Base-by-base conservation (phyloP, 2,329 filamentous ascomycete species). In the Alternaria arborescens region DNA sequence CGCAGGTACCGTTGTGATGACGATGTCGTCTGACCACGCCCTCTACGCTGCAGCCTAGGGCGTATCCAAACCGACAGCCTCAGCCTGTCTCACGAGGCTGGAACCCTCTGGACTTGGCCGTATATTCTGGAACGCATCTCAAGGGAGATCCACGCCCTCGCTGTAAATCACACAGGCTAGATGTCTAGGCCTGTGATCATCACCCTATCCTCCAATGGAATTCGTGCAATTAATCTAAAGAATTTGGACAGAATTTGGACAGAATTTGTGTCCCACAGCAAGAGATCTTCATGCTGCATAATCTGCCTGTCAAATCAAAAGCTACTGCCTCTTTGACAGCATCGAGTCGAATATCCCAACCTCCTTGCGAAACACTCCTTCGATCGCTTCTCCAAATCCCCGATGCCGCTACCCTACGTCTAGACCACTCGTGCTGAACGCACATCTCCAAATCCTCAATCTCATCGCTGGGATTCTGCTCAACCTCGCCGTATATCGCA, bases 1-100 rank as follows among this genome's bases (percentile, higher is more conserved):
- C 53, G 68, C 65, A 69, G 63, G 67, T 65, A 67, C 67, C 61
- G 48, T 47, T 46, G 16, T 32, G 40, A 52, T 53, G 43, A 62
- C 43, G 34, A 61, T 61, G 61, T 60, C 50, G 61, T 61, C 26
- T 34, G 38, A n/a, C 51, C 26, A 46, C 50, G 26, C 48, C 22
- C 14, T 18, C 34, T 11, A 50, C 38, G 36, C 22, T 34, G 24
- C 26, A 18, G 24, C 18, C 43, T 47, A 18, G 22, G 14, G 22
- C 16, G 22, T 30, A 16, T 28, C 28, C 28, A 32, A 24, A 20
- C 34, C 32, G n/a, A 43, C 44, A 32, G 12, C 28, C 18, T 20
- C 24, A 20, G 40, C 46, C 22, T 32, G 11, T 26, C 20, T 46
- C 18, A 51, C 46, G 46, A 48, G 43, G 34, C 53, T 55, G 30